These are phyloP conservation scores for Magnusiomyces tetraspermus DNA, from an alignment of 1,139 yeast species.

Conservation along the genomic window DNA sequence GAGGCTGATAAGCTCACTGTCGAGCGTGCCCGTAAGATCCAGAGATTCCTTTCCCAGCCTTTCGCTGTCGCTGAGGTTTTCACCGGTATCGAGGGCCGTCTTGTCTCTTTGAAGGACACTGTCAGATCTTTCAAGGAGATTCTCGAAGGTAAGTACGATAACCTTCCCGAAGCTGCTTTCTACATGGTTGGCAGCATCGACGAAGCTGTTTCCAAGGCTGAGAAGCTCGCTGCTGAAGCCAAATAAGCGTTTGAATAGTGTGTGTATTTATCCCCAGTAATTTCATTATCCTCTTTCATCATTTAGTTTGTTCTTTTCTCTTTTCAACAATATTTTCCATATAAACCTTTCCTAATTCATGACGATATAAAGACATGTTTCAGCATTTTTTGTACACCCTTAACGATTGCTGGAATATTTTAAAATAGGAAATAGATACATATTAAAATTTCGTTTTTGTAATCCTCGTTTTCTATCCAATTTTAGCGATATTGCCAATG, in stretches of 20 bases:
- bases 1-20: conserved; percentile 97
- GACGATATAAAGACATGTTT: too few relatives aligned
- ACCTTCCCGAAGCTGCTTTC: conserved; percentile 98
- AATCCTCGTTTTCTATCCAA: too few relatives aligned
- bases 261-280: neutral
- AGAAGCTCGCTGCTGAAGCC: conserved; percentile 84
- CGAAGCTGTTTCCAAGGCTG: conserved; percentile 97
- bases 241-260: conserved; percentile 1
- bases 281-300: neutral
- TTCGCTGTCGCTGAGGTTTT: conserved; percentile 99
- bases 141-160: conserved; percentile 96
- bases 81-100: conserved; percentile 98
- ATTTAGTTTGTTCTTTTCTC: too few relatives aligned
- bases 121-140: conserved; percentile 92
- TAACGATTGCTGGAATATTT: too few relatives aligned
- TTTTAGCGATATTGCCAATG: too few relatives aligned
- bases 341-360: too few relatives aligned
- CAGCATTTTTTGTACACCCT: too few relatives aligned
- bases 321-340: too few relatives aligned
- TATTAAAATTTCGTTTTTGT: too few relatives aligned
- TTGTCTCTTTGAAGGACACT: conserved; percentile 94
- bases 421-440: too few relatives aligned
- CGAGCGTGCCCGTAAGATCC: conserved; percentile 99
- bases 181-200: conserved; percentile 99
- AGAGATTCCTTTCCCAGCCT: conserved; percentile 99